Base-by-base conservation (phyloP, 2,329 filamentous ascomycete genomes). In the Tolypocladium ovalisporum region DNA sequence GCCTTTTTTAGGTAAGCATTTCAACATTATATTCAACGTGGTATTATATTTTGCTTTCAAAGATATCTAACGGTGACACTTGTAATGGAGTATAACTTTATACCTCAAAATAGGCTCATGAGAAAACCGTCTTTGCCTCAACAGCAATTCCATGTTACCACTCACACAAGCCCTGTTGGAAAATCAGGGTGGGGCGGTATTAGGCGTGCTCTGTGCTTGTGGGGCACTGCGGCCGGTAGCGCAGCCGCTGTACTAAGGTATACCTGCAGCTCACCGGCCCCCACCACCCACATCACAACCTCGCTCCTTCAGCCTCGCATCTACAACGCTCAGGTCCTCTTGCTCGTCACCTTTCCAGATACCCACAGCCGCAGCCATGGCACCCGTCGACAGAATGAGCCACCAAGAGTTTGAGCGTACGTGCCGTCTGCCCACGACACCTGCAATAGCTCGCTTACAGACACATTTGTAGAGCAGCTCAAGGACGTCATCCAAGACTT, bases 401-500 rank as follows among this genome's bases (percentile, higher is more conserved):
- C 72, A 75, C 58, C 67, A 70, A 58, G 66, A 61, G 29, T 65
- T 76, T 56, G 74, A 76, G 70, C 73, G 74, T 74, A 65, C 35
- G 71, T 36, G 2, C 4, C 19, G 39, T 32, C 47, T 29, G 47
- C 47, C 27, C 47, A 34, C 29, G 35, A 9, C 17, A 6, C 8
- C 5, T 13, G 1, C 8, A 13, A n/a, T n/a, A n/a, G n/a, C n/a
- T n/a, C 5, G 4, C 1, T 8, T 9, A 12, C 44, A 55, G 10
- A 59, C 56, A 24, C 12, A 35, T 35, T 5, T 3, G 17, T 64
- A 84, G 82, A 78, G 63, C 76, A 82, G 70, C 74, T 85, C 71
- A 82, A 84, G 66, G 77, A 83, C 64, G 76, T 83, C 60, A 83
- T 86, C 68, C 81, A 85, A 65, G 81, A 83, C 63, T 77, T 86